Conservation (phyloP, 257 asterid genomes). For the Nicotiana otophora region DNA sequence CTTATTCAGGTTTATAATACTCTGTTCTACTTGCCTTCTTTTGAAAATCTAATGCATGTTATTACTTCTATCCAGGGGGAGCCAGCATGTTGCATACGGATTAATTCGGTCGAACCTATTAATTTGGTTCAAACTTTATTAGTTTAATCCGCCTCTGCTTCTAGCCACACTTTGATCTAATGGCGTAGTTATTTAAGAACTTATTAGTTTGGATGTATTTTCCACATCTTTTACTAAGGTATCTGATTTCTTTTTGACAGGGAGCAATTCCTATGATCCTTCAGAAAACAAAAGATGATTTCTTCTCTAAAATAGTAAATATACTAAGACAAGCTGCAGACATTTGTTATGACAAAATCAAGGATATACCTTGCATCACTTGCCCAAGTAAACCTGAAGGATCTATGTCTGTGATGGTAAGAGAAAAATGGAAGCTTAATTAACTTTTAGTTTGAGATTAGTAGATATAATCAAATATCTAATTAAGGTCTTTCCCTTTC, state of each 20-base stretch:
- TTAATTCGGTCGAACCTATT: too few relatives aligned
- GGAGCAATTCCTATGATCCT: slow-evolving; percentile 67
- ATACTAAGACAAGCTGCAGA: slow-evolving; percentile 49
- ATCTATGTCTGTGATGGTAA: slow-evolving; percentile 81
- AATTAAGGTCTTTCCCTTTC: neutral
- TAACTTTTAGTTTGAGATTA: neutral
- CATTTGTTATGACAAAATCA: slow-evolving; percentile 31
- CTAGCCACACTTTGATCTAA: neutral
- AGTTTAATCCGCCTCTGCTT: too few relatives aligned
- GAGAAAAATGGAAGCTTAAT: slow-evolving; percentile 2
- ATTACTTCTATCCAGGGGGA: neutral
- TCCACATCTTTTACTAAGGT: neutral
- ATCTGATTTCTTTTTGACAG: slow-evolving; percentile 25
- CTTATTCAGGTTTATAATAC: slow-evolving; percentile 58
- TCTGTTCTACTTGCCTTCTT: neutral
- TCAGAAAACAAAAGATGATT: slow-evolving; percentile 45
- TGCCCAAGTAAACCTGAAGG: slow-evolving; percentile 90
- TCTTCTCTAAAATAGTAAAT: slow-evolving; percentile 42
- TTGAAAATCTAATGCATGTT: neutral
- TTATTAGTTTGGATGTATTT: neutral
- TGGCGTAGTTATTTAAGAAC: slow-evolving; percentile 22
- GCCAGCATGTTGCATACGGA: too few relatives aligned
- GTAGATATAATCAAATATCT: neutral
- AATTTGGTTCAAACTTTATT: too few relatives aligned
- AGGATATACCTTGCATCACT: slow-evolving; percentile 61